Conservation (phyloP, 208 protist species). For the Zelonia costaricensis region DNA sequence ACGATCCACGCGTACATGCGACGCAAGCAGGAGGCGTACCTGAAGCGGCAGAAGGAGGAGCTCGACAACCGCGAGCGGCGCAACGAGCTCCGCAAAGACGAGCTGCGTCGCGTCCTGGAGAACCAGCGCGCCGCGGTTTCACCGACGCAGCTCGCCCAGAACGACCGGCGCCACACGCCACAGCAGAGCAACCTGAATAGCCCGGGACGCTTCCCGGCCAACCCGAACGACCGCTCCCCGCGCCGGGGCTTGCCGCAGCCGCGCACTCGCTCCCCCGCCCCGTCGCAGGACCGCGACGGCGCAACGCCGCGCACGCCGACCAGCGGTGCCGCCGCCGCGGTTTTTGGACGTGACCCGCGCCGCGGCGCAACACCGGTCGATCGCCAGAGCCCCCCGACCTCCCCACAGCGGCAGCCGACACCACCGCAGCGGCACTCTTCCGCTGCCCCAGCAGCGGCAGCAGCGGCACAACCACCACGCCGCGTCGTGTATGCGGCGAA, state of each 20-base stretch:
- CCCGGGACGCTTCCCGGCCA: neutral
- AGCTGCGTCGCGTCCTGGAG: conserved; percentile 70
- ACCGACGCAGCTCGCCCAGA: conserved; percentile 23
- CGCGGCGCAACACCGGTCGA: conserved; percentile 6
- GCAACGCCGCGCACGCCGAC: conserved; percentile 11
- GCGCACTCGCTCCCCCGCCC: conserved; percentile 5
- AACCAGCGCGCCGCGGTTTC: conserved; percentile 44
- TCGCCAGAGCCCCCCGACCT: conserved; percentile 14
- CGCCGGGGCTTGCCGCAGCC: conserved; percentile 10
- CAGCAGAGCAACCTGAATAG: conserved; percentile 4
- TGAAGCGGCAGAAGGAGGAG: conserved; percentile 59
- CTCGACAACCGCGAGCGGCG: conserved; percentile 48
- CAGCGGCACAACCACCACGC: too few species aligned
- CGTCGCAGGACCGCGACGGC: neutral
- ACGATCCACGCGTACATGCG: conserved; percentile 90
- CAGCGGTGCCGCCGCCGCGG: conserved; percentile 5
- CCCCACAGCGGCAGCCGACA: conserved; percentile 11
- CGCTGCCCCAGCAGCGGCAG: too few species aligned
- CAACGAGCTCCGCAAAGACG: conserved; percentile 57
- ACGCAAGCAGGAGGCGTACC: conserved; percentile 86
- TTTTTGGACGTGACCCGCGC: conserved; percentile 28
- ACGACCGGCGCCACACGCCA: conserved; percentile 11
- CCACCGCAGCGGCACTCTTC: neutral
- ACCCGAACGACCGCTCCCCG: conserved; percentile 3
- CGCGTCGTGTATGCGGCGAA: conserved; percentile 28